phyloP scores from a whole-genome alignment of 768 basidiomycete genomes.

The Trametes maxima region DNA sequence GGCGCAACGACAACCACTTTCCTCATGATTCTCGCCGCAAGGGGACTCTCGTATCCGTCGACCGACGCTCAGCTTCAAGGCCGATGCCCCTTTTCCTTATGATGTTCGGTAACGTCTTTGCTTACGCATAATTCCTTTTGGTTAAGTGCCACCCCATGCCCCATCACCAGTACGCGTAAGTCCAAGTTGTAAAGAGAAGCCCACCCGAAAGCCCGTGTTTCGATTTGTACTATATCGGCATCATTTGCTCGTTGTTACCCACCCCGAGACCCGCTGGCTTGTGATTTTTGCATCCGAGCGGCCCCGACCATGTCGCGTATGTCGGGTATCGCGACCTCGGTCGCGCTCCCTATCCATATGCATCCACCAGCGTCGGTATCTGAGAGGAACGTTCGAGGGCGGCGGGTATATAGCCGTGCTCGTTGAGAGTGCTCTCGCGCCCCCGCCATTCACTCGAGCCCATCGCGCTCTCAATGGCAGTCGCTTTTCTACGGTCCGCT shows the following conservation, averaged over 20 bases:
- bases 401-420: constrained; percentile 1
- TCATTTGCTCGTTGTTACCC: neutral
- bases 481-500: neutral
- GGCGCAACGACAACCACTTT: neutral
- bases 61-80: neutral
- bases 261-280: neutral
- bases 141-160: too few relatives aligned
- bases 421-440: too few relatives aligned
- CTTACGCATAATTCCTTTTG: neutral
- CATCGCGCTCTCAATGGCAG: neutral
- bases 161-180: neutral
- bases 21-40: constrained; percentile 7
- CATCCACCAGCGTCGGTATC: constrained; percentile 1
- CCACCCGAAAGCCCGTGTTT: neutral
- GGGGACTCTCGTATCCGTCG: too few relatives aligned
- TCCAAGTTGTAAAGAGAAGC: neutral
- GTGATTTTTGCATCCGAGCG: constrained; percentile 1
- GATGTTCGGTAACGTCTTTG: neutral
- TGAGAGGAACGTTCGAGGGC: neutral
- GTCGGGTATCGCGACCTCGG: neutral
- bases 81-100: neutral
- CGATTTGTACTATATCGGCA: neutral
- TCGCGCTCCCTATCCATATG: neutral
- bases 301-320: neutral
- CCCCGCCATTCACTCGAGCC: too few relatives aligned